phyloP scores from a whole-genome alignment of 129 eudicot species.

The Artemisia argyi region DNA sequence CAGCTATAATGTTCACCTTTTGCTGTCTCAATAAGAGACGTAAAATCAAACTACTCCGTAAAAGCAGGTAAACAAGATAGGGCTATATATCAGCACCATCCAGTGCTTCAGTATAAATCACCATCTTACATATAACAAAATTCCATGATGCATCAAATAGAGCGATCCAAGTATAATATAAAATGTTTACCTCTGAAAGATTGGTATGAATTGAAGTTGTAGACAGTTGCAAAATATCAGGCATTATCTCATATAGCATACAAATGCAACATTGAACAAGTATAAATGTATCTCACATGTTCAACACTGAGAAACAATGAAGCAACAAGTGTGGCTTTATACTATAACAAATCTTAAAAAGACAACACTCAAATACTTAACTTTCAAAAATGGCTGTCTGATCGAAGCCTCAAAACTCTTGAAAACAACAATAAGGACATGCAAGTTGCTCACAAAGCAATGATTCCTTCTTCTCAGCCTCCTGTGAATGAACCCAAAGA shows the following conservation, averaged over 20 bases:
- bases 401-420: slow-evolving; percentile 6
- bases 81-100: background rate
- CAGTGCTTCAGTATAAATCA: background rate
- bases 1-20: too few species aligned
- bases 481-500: background rate
- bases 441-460: background rate
- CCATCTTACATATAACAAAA: background rate
- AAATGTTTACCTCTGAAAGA: background rate
- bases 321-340: slow-evolving; percentile 11
- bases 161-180: background rate
- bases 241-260: background rate
- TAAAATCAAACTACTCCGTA: background rate
- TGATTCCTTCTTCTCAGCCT: background rate
- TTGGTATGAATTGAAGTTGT: background rate
- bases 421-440: slow-evolving; percentile 7
- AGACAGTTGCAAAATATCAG: background rate
- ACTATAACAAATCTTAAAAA: background rate
- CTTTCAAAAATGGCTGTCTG: slow-evolving; percentile 5
- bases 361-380: background rate
- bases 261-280: background rate
- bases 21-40: too few species aligned
- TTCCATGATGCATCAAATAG: background rate
- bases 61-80: background rate
- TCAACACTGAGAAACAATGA: background rate
- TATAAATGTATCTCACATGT: background rate